Evolutionary conservation across 2,329 filamentous ascomycete species (phyloP).

Genomic region (Epichloe sylvatica): DNA sequence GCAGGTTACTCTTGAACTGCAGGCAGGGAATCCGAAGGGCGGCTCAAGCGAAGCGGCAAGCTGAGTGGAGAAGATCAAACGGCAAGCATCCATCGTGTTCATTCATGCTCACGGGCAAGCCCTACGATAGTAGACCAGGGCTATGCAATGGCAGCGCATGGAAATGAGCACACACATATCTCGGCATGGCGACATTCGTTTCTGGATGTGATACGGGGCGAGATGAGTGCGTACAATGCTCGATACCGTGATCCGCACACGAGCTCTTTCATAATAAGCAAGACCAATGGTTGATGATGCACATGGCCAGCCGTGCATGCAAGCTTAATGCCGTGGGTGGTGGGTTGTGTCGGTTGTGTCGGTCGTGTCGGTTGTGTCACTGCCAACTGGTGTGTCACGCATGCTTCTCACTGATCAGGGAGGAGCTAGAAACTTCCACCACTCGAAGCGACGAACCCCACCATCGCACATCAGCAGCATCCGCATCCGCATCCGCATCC

Average conservation of each 20-base stretch:
- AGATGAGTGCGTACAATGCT: not conserved
- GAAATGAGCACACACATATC: not conserved
- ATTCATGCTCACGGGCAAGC: no score
- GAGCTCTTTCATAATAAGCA: not conserved
- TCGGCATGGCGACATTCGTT: not conserved
- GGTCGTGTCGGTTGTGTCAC: no score
- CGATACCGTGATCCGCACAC: not conserved
- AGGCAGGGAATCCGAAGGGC: constrained; percentile 5
- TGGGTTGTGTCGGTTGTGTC: no score
- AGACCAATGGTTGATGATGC: not conserved
- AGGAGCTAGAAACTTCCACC: constrained; percentile 13
- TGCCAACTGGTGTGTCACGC: not conserved
- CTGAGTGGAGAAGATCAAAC: not conserved
- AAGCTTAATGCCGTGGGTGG: no score
- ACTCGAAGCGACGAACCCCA: not conserved
- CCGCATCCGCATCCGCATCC: not conserved
- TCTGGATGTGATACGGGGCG: no score
- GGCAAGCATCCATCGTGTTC: not conserved
- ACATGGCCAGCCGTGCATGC: not conserved
- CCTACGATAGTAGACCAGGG: not conserved
- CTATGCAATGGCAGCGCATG: not conserved
- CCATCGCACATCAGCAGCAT: not conserved
- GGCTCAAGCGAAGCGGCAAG: not conserved
- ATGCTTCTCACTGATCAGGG: not conserved
- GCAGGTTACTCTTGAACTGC: constrained; percentile 13